These are phyloP conservation scores for Termitomyces sp. DNA, from an alignment of 768 basidiomycete species.

Conservation along the genomic window DNA sequence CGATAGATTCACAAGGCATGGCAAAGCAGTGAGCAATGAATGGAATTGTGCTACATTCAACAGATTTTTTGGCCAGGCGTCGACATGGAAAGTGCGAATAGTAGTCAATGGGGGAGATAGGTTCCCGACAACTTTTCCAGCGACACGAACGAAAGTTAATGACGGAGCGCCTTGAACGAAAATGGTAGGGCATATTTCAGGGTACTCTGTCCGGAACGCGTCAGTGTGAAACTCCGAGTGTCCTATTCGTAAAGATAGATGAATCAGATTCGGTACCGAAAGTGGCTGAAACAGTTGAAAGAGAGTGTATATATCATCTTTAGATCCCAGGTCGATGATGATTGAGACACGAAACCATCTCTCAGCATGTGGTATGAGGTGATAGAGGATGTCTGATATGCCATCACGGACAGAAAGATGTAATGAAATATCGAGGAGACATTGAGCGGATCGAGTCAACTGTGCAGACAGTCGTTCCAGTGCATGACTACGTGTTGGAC, in stretches of 20 bases:
- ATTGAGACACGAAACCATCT: slow-evolving; percentile 36
- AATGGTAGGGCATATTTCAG: slow-evolving; percentile 23
- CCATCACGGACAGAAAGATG: slow-evolving; percentile 19
- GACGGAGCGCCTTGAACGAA: slow-evolving; percentile 24
- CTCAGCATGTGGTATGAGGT: slow-evolving; percentile 26
- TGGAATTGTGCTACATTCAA: slow-evolving; percentile 31
- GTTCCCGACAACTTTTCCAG: slow-evolving; percentile 33
- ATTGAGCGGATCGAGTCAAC: slow-evolving; percentile 29
- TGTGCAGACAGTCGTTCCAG: slow-evolving; percentile 27
- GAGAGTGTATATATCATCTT: slow-evolving; percentile 20
- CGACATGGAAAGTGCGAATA: slow-evolving; percentile 37
- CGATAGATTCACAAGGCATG: slow-evolving; percentile 34
- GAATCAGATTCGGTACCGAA: slow-evolving; percentile 27
- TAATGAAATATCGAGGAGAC: slow-evolving; percentile 31
- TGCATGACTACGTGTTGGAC: slow-evolving; percentile 12
- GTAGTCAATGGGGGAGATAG: slow-evolving; percentile 29
- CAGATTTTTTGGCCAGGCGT: slow-evolving; percentile 29
- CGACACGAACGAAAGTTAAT: slow-evolving; percentile 35
- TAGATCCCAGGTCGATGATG: slow-evolving; percentile 15
- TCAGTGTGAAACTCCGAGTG: slow-evolving; percentile 16
- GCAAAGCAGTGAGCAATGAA: slow-evolving; percentile 25
- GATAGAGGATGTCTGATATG: slow-evolving; percentile 21
- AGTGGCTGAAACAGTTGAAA: slow-evolving; percentile 22
- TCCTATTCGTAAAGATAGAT: slow-evolving; percentile 32
- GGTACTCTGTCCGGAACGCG: slow-evolving; percentile 25